Evolutionary conservation across 441 rosid species (phyloP).

Genomic region (Bocquillonia castaneifolia): DNA sequence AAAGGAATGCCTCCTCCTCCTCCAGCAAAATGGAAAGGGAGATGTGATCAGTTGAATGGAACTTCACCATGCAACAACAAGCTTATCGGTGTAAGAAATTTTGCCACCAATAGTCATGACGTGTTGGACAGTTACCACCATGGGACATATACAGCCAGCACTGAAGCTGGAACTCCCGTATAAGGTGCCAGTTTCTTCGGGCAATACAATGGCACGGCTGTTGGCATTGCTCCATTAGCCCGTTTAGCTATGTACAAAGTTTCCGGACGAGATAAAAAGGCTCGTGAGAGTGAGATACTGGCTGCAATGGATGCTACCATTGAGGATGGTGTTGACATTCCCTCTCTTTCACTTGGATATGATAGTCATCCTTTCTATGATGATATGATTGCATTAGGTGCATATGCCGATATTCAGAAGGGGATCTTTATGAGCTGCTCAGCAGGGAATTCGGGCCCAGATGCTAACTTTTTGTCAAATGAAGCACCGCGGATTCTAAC

Average conservation of each 20-base stretch:
- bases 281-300: conserved; percentile 24
- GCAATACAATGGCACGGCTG: conserved; percentile 26
- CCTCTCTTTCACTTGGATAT: conserved; percentile 28
- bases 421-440: conserved; percentile 45
- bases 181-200: conserved; percentile 26
- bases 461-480: conserved; percentile 27
- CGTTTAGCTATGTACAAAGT: conserved; percentile 34
- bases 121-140: conserved; percentile 29
- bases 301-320: conserved; percentile 32
- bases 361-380: conserved; percentile 27
- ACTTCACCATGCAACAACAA: conserved; percentile 44
- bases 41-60: conserved; percentile 31
- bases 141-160: conserved; percentile 41
- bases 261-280: conserved; percentile 7
- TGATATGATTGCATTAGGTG: conserved; percentile 33
- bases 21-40: conserved; percentile 42
- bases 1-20: conserved; percentile 45
- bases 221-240: conserved; percentile 27
- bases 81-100: conserved; percentile 40
- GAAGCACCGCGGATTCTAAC: conserved; percentile 57
- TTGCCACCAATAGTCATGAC: conserved; percentile 26
- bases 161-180: conserved; percentile 33
- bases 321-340: conserved; percentile 28
- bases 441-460: conserved; percentile 42
- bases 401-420: conserved; percentile 38